Base-by-base conservation (phyloP, 2,329 filamentous ascomycete genomes). In the Plectosphaerella sp. region DNA sequence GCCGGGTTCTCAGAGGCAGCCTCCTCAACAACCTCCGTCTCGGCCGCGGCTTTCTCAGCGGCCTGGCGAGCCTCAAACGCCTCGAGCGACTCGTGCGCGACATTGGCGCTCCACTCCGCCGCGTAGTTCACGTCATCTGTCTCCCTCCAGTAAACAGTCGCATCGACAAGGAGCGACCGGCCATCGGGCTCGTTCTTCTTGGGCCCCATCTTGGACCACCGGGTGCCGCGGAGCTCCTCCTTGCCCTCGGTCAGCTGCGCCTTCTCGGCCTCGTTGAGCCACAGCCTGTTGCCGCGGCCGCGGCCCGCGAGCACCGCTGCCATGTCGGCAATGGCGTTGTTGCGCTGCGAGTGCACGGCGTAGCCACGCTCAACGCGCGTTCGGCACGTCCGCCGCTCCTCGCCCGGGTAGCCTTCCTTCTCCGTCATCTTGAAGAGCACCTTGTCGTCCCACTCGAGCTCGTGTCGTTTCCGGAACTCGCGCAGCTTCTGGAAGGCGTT, bases 301-400 rank as follows among this genome's bases (percentile, higher is more conserved):
- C 64, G 57, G 5, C 80, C 81, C 8, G 67, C 69, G 50, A 86
- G 72, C 20, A 83, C 77, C 20, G 75, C 77, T 1, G 84, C 83
- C 57, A 88, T 74, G 65, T 88, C 84, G 51, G 84, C 84, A 47
- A 88, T 72, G 12, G 74, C 72, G 64, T 86, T 86, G 49, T 75
- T 74, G 65, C 78, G 80, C 68, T 87, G 83, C 61, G 83, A 74
- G 63, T 80, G 82, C 49, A 88, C 69, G 36, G 70, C 74, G 47
- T 64, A 60, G 33, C 77, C 82, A 45, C 81, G 75, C 60, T 80
- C 72, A 52, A 63, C 58, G 50, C 66, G 70, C 55, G 55, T 68
- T 20, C 72, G 70, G 5, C 67, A 57, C 9, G 64, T 64, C 8
- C 61, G 65, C 55, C 67, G 70, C 42, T 61, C 59, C 25, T 36